A percentile compares a stretch with the other conserved stretches of the same genome.
These are phyloP conservation scores for Atkinsonella texensis DNA, from an alignment of 2,329 filamentous ascomycete genomes.

Conservation along the genomic window DNA sequence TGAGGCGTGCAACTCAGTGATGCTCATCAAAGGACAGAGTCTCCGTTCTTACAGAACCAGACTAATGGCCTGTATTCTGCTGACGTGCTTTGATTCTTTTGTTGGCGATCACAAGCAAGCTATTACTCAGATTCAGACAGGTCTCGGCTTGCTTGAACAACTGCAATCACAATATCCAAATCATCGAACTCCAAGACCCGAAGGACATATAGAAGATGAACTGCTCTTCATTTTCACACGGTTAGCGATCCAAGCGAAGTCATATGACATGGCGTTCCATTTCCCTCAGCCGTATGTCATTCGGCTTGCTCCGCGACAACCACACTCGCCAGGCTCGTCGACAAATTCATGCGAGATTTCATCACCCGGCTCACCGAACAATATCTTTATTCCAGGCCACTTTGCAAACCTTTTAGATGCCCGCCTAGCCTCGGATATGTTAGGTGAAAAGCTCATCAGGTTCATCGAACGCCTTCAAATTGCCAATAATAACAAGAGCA, in stretches of 20 bases:
- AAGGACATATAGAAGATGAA: slow-evolving; percentile 44
- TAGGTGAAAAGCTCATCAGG: slow-evolving; percentile 44
- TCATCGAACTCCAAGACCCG: slow-evolving; percentile 11
- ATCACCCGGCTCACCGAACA: slow-evolving; percentile 9
- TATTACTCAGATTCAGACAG: slow-evolving; percentile 48
- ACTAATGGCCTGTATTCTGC: slow-evolving; percentile 52
- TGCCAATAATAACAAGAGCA: slow-evolving; percentile 37
- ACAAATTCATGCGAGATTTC: slow-evolving; percentile 14
- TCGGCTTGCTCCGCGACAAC: slow-evolving; percentile 25
- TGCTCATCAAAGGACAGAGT: slow-evolving; percentile 30
- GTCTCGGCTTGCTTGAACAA: slow-evolving; percentile 41
- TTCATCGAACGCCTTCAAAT: slow-evolving; percentile 44
- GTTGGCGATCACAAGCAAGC: slow-evolving; percentile 51
- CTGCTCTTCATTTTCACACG: slow-evolving; percentile 52
- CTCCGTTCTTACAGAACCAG: slow-evolving; percentile 37
- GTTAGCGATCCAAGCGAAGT: slow-evolving; percentile 53
- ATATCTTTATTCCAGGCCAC: slow-evolving; percentile 14
- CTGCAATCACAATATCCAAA: slow-evolving; percentile 20
- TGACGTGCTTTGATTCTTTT: slow-evolving; percentile 59
- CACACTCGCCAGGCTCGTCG: slow-evolving; percentile 22
- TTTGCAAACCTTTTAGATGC: slow-evolving; percentile 43
- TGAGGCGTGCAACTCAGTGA: slow-evolving; percentile 39
- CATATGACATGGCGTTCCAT: slow-evolving; percentile 57
- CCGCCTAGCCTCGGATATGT: slow-evolving; percentile 41
- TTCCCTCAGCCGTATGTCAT: slow-evolving; percentile 52